These are phyloP conservation scores for Prunus persica DNA, from an alignment of 306 rosid species.

Conservation along the genomic window Prunus_persica_NCBIv2 NC_034016.1:16732001-16732500, in stretches of 20 bases:
- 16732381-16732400: constrained; percentile 88
- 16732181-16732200: constrained; percentile 48
- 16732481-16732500: background rate
- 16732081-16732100: background rate
- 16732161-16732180: constrained; percentile 68
- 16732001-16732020: background rate
- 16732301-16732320: constrained; percentile 36
- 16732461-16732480: background rate
- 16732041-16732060: background rate
- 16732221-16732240: constrained; percentile 41
- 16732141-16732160: constrained; percentile 53
- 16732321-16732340: constrained; percentile 42
- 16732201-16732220: constrained; percentile 35
- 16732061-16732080: background rate
- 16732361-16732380: constrained; percentile 87
- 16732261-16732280: constrained; percentile 32
- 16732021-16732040: background rate
- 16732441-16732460: background rate
- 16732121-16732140: constrained; percentile 70
- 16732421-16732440: constrained; percentile 42
- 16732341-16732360: constrained; percentile 59
- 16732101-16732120: background rate
- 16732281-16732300: constrained; percentile 35
- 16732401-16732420: constrained; percentile 74
- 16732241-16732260: constrained; percentile 32